Evolutionary conservation across 2,329 filamentous ascomycete species (phyloP).

Genomic region (Sordariomycetes sp.): DNA sequence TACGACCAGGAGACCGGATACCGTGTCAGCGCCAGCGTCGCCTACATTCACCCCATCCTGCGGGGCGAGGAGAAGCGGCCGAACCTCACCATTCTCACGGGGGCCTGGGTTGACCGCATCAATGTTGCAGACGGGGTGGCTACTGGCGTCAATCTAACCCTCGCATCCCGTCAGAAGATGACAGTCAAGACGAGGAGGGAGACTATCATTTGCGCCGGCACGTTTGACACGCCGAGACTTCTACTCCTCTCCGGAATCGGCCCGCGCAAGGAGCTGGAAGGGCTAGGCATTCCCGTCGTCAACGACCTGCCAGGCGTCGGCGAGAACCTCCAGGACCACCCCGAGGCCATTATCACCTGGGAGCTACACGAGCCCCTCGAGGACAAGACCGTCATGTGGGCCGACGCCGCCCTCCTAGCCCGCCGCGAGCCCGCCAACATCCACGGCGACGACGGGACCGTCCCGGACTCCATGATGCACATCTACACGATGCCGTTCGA

Average conservation of each 20-base stretch:
- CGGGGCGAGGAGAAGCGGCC: conserved; percentile 71
- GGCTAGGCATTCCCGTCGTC: conserved; percentile 41
- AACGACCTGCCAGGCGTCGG: conserved; percentile 48
- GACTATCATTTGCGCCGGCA: conserved; percentile 70
- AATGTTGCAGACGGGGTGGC: conserved; percentile 48
- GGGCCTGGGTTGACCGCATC: conserved; percentile 78
- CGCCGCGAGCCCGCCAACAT: conserved; percentile 66
- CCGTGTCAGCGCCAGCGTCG: conserved; percentile 77
- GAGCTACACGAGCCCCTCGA: conserved; percentile 71
- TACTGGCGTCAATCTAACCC: too few relatives aligned
- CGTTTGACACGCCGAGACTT: conserved; percentile 68
- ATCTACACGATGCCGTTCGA: conserved; percentile 94
- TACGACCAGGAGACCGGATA: conserved; percentile 85
- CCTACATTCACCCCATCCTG: conserved; percentile 90
- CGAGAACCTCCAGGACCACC: conserved; percentile 52
- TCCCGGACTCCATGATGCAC: conserved; percentile 90
- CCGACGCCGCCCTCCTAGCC: conserved; percentile 80
- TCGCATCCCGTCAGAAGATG: too few relatives aligned
- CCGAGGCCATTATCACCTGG: conserved; percentile 55
- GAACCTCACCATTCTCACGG: conserved; percentile 78
- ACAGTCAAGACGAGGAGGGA: conserved; percentile 48
- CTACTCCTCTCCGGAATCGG: conserved; percentile 48
- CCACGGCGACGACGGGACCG: conserved; percentile 55
- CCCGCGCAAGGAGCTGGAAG: conserved; percentile 38
- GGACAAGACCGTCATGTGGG: conserved; percentile 78